Evolutionary conservation across 768 basidiomycete genomes (phyloP).

Genomic region (Tricholoma sp.): DNA sequence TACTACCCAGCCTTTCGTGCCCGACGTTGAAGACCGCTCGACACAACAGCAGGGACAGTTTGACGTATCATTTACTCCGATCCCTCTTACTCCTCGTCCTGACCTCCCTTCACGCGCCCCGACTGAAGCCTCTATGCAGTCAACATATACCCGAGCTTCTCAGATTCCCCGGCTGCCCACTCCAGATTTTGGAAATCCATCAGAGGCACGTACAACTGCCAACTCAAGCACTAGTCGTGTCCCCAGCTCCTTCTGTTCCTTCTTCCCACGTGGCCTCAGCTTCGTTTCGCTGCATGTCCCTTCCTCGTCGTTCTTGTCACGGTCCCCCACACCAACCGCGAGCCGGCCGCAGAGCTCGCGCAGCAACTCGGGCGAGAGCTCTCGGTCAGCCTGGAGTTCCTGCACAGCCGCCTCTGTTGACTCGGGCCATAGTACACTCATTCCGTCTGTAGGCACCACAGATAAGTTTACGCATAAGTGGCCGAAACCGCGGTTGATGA

Average conservation of each 20-base stretch:
- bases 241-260: slow-evolving; percentile 9
- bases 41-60: neutral
- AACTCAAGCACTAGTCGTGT: neutral
- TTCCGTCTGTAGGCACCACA: slow-evolving; percentile 27
- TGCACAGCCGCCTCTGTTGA: slow-evolving; percentile 15
- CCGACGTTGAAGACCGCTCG: neutral
- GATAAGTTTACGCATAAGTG: slow-evolving; percentile 49
- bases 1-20: neutral
- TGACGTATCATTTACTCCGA: neutral
- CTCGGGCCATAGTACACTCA: slow-evolving; percentile 24
- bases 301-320: slow-evolving; percentile 6
- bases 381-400: slow-evolving; percentile 5
- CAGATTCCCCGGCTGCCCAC: slow-evolving; percentile 14
- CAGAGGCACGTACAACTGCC: neutral
- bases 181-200: slow-evolving; percentile 13
- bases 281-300: slow-evolving; percentile 12
- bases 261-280: slow-evolving; percentile 14
- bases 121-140: slow-evolving; percentile 3
- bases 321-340: neutral
- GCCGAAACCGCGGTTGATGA: slow-evolving; percentile 36
- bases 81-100: slow-evolving; percentile 15
- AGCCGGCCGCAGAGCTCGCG: slow-evolving; percentile 12
- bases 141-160: slow-evolving; percentile 3
- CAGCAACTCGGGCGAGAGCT: slow-evolving; percentile 13
- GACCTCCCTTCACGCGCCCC: slow-evolving; percentile 5